Evolutionary conservation across 768 basidiomycete genomes (phyloP).

Genomic region (Suillus subalutaceus): DNA sequence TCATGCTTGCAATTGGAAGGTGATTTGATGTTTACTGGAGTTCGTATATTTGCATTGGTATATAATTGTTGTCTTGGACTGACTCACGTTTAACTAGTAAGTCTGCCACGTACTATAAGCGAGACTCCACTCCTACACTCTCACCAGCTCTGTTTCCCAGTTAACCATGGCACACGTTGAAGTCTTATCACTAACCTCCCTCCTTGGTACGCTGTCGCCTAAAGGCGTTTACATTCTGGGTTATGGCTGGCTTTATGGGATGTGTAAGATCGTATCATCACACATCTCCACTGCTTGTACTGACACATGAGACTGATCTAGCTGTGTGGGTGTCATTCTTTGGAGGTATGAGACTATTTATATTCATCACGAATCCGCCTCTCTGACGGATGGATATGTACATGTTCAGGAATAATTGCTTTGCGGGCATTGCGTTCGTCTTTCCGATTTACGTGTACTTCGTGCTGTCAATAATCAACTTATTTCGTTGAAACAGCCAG

Average conservation of each 20-base stretch:
- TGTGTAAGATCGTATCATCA: constrained; percentile 49
- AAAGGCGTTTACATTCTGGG: constrained; percentile 51
- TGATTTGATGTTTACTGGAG: not conserved
- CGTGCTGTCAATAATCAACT: not conserved
- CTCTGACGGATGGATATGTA: not conserved
- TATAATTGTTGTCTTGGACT: not conserved
- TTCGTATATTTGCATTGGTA: not conserved
- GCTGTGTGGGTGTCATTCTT: constrained; percentile 70
- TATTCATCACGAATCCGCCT: not conserved
- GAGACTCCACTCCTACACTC: not conserved
- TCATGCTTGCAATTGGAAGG: not conserved
- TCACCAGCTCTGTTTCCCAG: not conserved
- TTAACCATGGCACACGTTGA: not conserved
- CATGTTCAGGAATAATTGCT: constrained; percentile 56
- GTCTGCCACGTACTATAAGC: not conserved
- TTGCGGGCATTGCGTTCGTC: constrained; percentile 59
- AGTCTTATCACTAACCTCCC: not conserved
- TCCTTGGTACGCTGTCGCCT: constrained; percentile 19
- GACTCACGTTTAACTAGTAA: not conserved
- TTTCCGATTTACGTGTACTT: not conserved
- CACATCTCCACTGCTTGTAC: not conserved
- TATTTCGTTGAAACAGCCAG: constrained; percentile 47
- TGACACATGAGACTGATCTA: constrained; percentile 11
- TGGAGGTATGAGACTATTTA: constrained; percentile 42
- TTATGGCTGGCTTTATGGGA: constrained; percentile 69